Evolutionary conservation across 768 basidiomycete genomes (phyloP).

Genomic region (Flagelloscypha sp.): DNA sequence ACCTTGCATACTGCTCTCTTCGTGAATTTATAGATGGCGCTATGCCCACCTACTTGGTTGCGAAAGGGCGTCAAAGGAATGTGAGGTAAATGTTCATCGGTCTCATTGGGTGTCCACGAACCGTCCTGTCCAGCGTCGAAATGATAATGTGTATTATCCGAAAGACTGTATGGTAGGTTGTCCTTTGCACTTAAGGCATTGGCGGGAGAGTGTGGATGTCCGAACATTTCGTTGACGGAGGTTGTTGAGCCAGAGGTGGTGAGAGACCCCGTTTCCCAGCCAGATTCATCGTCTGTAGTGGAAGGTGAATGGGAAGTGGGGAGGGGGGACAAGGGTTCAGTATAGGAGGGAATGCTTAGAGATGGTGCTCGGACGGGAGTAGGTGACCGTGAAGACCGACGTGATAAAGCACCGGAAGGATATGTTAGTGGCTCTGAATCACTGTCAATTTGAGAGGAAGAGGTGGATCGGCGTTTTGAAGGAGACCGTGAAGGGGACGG

Average conservation of each 20-base stretch:
- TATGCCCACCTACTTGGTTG: slow-evolving; percentile 97
- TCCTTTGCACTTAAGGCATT: slow-evolving; percentile 12
- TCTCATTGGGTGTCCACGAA: slow-evolving; percentile 32
- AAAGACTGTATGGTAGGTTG: slow-evolving; percentile 7
- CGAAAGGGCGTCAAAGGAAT: slow-evolving; percentile 93
- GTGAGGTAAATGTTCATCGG: slow-evolving; percentile 64
- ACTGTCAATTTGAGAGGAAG: slow-evolving; percentile 16
- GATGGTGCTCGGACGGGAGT: slow-evolving; percentile 29
- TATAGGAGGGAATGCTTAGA: slow-evolving; percentile 16
- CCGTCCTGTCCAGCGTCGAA: slow-evolving; percentile 15
- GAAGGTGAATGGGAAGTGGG: slow-evolving; percentile 46
- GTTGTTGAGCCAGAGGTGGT: slow-evolving; percentile 56
- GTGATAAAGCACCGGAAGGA: slow-evolving; percentile 4
- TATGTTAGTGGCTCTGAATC: neutral
- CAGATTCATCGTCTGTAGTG: slow-evolving; percentile 72
- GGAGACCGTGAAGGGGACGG: slow-evolving; percentile 41
- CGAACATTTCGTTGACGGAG: slow-evolving; percentile 33
- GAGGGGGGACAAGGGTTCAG: slow-evolving; percentile 23
- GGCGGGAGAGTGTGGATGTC: slow-evolving; percentile 12
- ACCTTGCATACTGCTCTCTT: slow-evolving; percentile 99
- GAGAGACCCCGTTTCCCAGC: slow-evolving; percentile 65
- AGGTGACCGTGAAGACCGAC: slow-evolving; percentile 26
- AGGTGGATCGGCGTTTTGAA: slow-evolving; percentile 24
- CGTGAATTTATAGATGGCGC: slow-evolving; percentile 95
- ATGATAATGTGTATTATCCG: slow-evolving; percentile 15